Percentiles rank a stretch among this genome's conserved stretches.
phyloP scores from a whole-genome alignment of 495 filamentous ascomycete species.

The Aspergillus funiculosus region DNA sequence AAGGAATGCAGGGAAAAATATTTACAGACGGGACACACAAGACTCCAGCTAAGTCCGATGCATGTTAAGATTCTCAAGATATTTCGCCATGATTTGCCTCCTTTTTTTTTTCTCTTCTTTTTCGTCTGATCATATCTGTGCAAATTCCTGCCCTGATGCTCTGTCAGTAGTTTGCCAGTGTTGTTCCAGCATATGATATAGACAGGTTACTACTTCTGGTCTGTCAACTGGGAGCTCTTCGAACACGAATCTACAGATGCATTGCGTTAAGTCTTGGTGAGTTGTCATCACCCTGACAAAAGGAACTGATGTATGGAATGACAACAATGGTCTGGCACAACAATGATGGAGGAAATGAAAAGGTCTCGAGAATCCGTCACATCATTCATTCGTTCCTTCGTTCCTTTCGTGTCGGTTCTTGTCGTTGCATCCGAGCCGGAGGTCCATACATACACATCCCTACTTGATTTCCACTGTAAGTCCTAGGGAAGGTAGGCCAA shows the following conservation, averaged over 20 bases:
- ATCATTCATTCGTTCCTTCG: neutral
- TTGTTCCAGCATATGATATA: no score
- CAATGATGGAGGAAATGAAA: neutral
- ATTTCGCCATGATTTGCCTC: constrained; percentile 15
- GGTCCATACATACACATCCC: no score
- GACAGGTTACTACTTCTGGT: no score
- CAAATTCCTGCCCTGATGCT: constrained; percentile 11
- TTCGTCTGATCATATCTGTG: constrained; percentile 10
- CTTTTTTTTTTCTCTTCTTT: constrained; percentile 3
- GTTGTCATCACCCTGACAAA: constrained; percentile 8
- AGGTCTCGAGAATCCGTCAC: neutral
- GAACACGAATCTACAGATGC: no score
- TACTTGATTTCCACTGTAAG: constrained; percentile 6
- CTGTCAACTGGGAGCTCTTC: no score
- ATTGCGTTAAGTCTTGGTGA: constrained; percentile 12
- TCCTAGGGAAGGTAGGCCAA: constrained; percentile 8
- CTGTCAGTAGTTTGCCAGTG: constrained; percentile 9
- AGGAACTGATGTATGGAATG: constrained; percentile 8
- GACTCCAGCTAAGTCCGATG: constrained; percentile 45
- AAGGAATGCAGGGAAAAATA: constrained; percentile 11
- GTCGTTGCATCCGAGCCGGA: neutral
- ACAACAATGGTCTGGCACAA: neutral
- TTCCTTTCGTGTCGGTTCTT: constrained; percentile 8
- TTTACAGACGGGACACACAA: constrained; percentile 7
- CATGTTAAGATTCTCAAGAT: constrained; percentile 32